Conservation (phyloP, 2,329 filamentous ascomycete species). For the Tolypocladium capitatum region DNA sequence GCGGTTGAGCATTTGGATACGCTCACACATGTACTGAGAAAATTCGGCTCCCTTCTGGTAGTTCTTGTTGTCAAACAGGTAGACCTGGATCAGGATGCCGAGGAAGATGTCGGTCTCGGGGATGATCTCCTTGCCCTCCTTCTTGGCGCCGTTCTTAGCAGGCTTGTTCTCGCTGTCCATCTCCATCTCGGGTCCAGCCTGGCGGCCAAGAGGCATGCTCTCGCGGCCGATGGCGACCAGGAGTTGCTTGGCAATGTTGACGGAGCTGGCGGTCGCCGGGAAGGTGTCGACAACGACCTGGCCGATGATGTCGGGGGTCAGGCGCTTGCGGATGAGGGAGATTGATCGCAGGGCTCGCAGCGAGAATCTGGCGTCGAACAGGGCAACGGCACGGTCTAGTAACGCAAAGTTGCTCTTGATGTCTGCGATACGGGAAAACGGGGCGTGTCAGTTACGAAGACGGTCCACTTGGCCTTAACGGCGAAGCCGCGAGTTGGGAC, state of each 20-base stretch:
- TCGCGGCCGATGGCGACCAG: constrained; percentile 57
- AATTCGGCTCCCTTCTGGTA: constrained; percentile 71
- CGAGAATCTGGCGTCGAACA: constrained; percentile 92
- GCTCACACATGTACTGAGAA: constrained; percentile 70
- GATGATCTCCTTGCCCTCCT: constrained; percentile 60
- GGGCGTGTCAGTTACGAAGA: constrained; percentile 4
- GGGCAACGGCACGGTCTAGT: constrained; percentile 77
- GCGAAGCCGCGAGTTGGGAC: background rate
- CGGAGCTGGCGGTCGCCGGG: constrained; percentile 45
- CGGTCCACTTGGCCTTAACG: background rate
- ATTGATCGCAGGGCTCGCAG: constrained; percentile 89
- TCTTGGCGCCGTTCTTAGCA: constrained; percentile 45
- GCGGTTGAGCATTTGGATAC: constrained; percentile 79
- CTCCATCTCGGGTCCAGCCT: constrained; percentile 55
- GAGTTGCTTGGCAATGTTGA: constrained; percentile 54
- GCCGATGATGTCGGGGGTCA: constrained; percentile 68
- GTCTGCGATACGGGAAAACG: constrained; percentile 40
- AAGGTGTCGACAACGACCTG: constrained; percentile 75
- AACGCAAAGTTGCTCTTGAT: constrained; percentile 90
- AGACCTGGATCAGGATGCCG: constrained; percentile 74
- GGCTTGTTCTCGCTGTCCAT: constrained; percentile 49
- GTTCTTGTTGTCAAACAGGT: constrained; percentile 75
- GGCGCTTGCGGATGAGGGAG: constrained; percentile 84
- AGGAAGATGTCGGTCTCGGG: constrained; percentile 85
- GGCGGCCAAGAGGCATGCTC: constrained; percentile 47